Percentiles rank a stretch among this genome's conserved stretches.
Conservation (phyloP, 352 stramenopile species). For the Globisporangium nagaii region DNA sequence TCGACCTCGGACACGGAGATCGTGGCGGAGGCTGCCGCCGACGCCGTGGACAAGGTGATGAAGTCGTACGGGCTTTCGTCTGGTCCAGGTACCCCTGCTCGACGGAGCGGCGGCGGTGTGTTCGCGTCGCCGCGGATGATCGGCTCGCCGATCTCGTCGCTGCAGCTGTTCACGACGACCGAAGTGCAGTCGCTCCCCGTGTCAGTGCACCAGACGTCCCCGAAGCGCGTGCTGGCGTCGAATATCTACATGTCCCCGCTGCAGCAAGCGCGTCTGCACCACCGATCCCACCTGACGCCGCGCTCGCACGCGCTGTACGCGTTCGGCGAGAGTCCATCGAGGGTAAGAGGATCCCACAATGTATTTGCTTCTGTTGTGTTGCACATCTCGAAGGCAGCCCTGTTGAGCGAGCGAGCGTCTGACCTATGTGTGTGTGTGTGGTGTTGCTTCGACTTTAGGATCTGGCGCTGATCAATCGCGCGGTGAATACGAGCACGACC, state of each 20-base stretch:
- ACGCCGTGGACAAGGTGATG: conserved; percentile 63
- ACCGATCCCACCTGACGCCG: conserved; percentile 64
- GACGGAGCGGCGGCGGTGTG: conserved; percentile 3
- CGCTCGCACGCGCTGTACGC: conserved; percentile 81
- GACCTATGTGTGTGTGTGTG: neutral
- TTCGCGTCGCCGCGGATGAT: conserved; percentile 31
- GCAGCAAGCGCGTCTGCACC: conserved; percentile 68
- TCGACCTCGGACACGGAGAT: conserved; percentile 77
- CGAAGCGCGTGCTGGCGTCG: conserved; percentile 69
- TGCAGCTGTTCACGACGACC: conserved; percentile 58
- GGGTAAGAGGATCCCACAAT: too few species aligned
- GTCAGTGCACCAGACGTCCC: conserved; percentile 70
- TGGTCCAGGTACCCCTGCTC: conserved; percentile 30
- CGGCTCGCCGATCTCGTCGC: conserved; percentile 36
- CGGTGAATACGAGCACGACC: conserved; percentile 42
- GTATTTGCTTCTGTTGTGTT: conserved; percentile 8
- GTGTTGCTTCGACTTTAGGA: conserved; percentile 27
- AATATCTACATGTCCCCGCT: conserved; percentile 87
- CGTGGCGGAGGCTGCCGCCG: conserved; percentile 63
- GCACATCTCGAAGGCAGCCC: too few species aligned
- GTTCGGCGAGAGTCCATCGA: conserved; percentile 79
- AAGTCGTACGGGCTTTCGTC: conserved; percentile 26
- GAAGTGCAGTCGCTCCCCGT: conserved; percentile 79
- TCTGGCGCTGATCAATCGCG: conserved; percentile 68
- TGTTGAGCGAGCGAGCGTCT: neutral